These are phyloP conservation scores for Polysphondylium violaceum DNA, from an alignment of 78 protist species.

Conservation along the genomic window DNA sequence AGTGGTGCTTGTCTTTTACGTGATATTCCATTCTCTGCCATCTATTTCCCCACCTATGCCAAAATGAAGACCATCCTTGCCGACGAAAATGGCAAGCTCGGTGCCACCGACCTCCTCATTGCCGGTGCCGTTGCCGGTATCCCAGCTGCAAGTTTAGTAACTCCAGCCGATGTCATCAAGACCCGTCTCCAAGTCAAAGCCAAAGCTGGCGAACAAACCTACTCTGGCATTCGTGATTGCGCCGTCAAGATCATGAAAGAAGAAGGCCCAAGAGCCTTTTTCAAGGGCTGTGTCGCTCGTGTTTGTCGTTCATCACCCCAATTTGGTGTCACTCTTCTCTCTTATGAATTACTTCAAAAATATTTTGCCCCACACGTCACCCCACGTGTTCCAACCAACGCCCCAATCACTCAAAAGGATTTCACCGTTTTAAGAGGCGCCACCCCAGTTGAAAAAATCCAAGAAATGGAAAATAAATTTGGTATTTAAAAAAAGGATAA, in stretches of 20 bases:
- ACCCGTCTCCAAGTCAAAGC: constrained; percentile 90
- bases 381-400: constrained; percentile 75
- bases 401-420: constrained; percentile 77
- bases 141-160: constrained; percentile 83
- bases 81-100: constrained; percentile 71
- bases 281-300: constrained; percentile 85
- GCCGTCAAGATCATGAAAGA: constrained; percentile 56
- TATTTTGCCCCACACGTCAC: constrained; percentile 47
- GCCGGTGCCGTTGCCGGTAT: constrained; percentile 90
- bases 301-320: constrained; percentile 87
- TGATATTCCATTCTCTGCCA: constrained; percentile 91
- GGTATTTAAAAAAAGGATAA: constrained; percentile 44
- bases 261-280: constrained; percentile 88
- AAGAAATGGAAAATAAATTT: constrained; percentile 75
- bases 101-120: constrained; percentile 65
- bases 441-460: constrained; percentile 36
- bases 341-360: constrained; percentile 85
- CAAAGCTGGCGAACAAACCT: constrained; percentile 82
- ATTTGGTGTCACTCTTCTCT: constrained; percentile 88
- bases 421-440: constrained; percentile 42
- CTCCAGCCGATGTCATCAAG: constrained; percentile 92
- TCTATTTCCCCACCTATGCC: constrained; percentile 90
- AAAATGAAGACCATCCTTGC: constrained; percentile 79
- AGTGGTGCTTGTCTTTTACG: constrained; percentile 87
- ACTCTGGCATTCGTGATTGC: constrained; percentile 86